These are phyloP conservation scores for Dactylonectria estremocensis DNA, from an alignment of 2,329 filamentous ascomycete genomes.

Conservation along the genomic window DNA sequence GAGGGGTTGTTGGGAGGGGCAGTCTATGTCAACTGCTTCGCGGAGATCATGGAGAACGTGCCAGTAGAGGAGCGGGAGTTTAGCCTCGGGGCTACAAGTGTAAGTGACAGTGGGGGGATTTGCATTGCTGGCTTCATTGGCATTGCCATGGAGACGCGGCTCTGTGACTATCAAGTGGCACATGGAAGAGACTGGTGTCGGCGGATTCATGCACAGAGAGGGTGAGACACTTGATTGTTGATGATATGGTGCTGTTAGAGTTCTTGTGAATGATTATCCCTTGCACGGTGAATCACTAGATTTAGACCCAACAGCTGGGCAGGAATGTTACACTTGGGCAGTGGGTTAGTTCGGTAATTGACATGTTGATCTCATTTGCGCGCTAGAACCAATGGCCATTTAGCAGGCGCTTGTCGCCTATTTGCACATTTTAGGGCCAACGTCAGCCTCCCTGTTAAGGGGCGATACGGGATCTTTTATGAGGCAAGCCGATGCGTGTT, in stretches of 20 bases:
- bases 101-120: constrained; percentile 93
- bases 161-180: constrained; percentile 89
- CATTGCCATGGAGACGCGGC: constrained; percentile 83
- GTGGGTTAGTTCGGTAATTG: neutral
- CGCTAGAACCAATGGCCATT: neutral
- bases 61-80: constrained; percentile 87
- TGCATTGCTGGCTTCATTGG: constrained; percentile 89
- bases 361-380: neutral
- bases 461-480: neutral
- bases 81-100: constrained; percentile 88
- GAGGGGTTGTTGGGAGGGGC: constrained; percentile 91
- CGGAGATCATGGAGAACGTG: constrained; percentile 90
- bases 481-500: neutral
- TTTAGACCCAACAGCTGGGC: neutral
- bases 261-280: constrained; percentile 8
- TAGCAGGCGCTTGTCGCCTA: neutral
- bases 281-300: neutral
- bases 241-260: constrained; percentile 5
- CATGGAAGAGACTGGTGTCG: constrained; percentile 84
- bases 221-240: constrained; percentile 17
- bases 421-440: neutral
- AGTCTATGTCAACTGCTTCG: constrained; percentile 97
- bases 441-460: neutral
- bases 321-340: neutral
- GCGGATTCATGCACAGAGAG: constrained; percentile 61